These are phyloP conservation scores for Penicillium sp. DNA, from an alignment of 2,329 filamentous ascomycete genomes.

Conservation along the genomic window DNA sequence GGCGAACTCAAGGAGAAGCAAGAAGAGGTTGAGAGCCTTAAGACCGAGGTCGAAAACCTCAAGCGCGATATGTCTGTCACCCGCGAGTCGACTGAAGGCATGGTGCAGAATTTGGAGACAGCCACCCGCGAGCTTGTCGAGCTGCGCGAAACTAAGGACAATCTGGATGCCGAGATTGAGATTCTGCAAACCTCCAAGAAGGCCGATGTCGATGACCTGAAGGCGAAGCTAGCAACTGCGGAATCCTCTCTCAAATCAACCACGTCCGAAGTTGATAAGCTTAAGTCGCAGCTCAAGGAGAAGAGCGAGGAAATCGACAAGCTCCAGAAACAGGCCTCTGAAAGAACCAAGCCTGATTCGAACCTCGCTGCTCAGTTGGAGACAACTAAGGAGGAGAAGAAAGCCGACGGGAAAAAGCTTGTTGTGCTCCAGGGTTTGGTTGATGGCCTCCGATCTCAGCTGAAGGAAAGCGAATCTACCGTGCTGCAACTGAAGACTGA, in stretches of 20 bases:
- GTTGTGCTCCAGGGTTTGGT: slow-evolving; percentile 57
- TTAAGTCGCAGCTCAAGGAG: slow-evolving; percentile 41
- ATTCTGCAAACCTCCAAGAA: slow-evolving; percentile 42
- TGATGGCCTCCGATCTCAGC: slow-evolving; percentile 52
- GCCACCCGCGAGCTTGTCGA: slow-evolving; percentile 63
- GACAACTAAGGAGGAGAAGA: slow-evolving; percentile 36
- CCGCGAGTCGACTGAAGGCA: slow-evolving; percentile 66
- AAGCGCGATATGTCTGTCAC: slow-evolving; percentile 68
- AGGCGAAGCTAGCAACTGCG: slow-evolving; percentile 33
- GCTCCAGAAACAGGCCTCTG: slow-evolving; percentile 30
- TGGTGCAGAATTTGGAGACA: slow-evolving; percentile 65
- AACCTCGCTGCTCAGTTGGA: slow-evolving; percentile 34
- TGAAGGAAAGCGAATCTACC: slow-evolving; percentile 53
- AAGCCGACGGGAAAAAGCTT: slow-evolving; percentile 51
- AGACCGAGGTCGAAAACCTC: slow-evolving; percentile 64
- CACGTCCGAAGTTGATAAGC: slow-evolving; percentile 30
- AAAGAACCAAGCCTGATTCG: slow-evolving; percentile 22
- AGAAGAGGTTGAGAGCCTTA: slow-evolving; percentile 68
- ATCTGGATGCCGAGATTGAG: slow-evolving; percentile 48
- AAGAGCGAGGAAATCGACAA: slow-evolving; percentile 42
- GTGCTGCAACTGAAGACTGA: slow-evolving; percentile 47
- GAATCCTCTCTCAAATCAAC: slow-evolving; percentile 34
- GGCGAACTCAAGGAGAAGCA: slow-evolving; percentile 68
- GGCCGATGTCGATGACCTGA: slow-evolving; percentile 45
- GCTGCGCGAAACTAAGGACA: slow-evolving; percentile 53